phyloP scores from a whole-genome alignment of 495 filamentous ascomycete species.

The Ramalina intermedia region DNA sequence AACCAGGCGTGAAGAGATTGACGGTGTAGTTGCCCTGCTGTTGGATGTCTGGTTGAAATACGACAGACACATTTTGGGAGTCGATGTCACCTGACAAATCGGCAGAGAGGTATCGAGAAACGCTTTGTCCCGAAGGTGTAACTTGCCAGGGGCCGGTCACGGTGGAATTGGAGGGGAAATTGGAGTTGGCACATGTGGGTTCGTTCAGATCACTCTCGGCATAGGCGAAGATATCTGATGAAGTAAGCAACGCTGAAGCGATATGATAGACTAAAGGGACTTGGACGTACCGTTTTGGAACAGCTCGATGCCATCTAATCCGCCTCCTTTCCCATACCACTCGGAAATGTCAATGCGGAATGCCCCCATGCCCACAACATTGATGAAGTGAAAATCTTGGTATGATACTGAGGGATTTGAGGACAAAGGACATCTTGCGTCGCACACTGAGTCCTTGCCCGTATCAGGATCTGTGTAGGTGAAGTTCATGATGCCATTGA shows the following conservation, averaged over 20 bases:
- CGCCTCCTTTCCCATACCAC: constrained; percentile 78
- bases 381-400: constrained; percentile 87
- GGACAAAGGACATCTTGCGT: constrained; percentile 66
- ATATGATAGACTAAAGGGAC: not conserved
- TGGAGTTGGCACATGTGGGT: constrained; percentile 57
- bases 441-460: constrained; percentile 51
- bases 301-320: constrained; percentile 79
- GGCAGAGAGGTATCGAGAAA: constrained; percentile 63
- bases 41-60: constrained; percentile 72
- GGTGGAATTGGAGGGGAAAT: constrained; percentile 49
- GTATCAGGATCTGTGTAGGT: constrained; percentile 70
- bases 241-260: constrained; percentile 11
- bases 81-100: constrained; percentile 39
- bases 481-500: constrained; percentile 91
- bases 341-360: constrained; percentile 73
- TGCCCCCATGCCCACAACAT: constrained; percentile 72
- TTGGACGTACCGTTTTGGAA: constrained; percentile 50
- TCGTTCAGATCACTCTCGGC: constrained; percentile 82
- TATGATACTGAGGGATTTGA: constrained; percentile 44
- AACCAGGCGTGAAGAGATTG: constrained; percentile 82
- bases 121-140: constrained; percentile 43
- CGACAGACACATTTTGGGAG: constrained; percentile 41
- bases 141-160: constrained; percentile 59
- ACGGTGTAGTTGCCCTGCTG: constrained; percentile 84
- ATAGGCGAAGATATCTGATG: constrained; percentile 62